Conservation (phyloP, 2,329 filamentous ascomycete species). For the Volutella citrinella region DNA sequence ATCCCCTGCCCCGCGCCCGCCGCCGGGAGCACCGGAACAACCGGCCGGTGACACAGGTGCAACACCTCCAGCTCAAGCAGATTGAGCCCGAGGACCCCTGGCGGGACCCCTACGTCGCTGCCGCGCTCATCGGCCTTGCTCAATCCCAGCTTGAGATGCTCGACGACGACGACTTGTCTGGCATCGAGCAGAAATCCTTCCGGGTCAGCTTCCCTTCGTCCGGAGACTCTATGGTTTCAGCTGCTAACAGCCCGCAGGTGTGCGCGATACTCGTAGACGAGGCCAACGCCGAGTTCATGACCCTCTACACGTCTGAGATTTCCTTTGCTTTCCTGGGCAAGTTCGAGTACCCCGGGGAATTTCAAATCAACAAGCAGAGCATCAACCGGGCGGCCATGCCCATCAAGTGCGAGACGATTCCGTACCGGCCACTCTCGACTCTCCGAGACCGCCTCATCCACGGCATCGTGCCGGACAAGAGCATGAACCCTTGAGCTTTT, state of each 20-base stretch:
- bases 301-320: conserved; percentile 18
- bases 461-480: too few species aligned
- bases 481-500: too few species aligned
- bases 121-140: conserved; percentile 19
- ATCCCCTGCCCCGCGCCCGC: conserved; percentile 13
- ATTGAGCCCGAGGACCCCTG: conserved; percentile 17
- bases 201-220: too few species aligned
- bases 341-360: conserved; percentile 21
- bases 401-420: conserved; percentile 10
- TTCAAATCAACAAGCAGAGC: too few species aligned
- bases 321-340: conserved; percentile 17
- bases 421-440: conserved; percentile 16
- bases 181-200: too few species aligned
- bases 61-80: conserved; percentile 15
- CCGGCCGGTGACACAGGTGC: conserved; percentile 12
- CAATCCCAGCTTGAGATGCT: conserved; percentile 23
- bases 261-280: conserved; percentile 13
- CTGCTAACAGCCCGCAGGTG: background rate
- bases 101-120: conserved; percentile 22
- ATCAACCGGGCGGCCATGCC: too few species aligned
- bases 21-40: conserved; percentile 7
- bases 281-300: conserved; percentile 14
- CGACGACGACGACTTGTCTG: too few species aligned
- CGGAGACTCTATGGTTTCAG: background rate
- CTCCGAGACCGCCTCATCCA: conserved; percentile 12